Evolutionary conservation across 352 stramenopile genomes (phyloP).

Genomic region (Phytophthora citricola): DNA sequence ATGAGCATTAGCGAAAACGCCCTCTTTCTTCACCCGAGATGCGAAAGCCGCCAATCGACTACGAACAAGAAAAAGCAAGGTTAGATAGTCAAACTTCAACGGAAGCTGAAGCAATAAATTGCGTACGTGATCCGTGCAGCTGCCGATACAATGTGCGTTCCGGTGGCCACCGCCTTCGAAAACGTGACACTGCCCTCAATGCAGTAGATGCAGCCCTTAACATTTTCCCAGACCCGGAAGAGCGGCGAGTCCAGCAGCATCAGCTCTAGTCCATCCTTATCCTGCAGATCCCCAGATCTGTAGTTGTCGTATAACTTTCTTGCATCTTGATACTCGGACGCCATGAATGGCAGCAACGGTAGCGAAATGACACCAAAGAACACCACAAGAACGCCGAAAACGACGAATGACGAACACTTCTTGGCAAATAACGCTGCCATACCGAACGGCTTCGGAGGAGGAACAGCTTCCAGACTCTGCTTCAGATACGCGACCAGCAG

Average conservation of each 20-base stretch:
- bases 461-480: constrained; percentile 57
- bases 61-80: constrained; percentile 4
- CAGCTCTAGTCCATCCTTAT: constrained; percentile 71
- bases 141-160: constrained; percentile 61
- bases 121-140: constrained; percentile 56
- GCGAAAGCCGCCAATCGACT: constrained; percentile 58
- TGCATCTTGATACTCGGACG: constrained; percentile 50
- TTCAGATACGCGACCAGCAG: constrained; percentile 75
- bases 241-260: constrained; percentile 75
- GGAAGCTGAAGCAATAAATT: not conserved
- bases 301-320: constrained; percentile 39
- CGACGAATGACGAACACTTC: constrained; percentile 69
- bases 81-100: constrained; percentile 4
- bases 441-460: constrained; percentile 50
- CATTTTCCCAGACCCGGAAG: constrained; percentile 74
- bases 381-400: constrained; percentile 50
- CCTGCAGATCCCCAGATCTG: constrained; percentile 44
- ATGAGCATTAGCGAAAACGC: constrained; percentile 56
- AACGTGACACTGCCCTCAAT: constrained; percentile 73
- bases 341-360: constrained; percentile 65
- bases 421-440: constrained; percentile 62
- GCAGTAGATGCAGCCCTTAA: constrained; percentile 74
- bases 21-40: constrained; percentile 51
- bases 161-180: constrained; percentile 62
- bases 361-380: constrained; percentile 66